A percentile compares a stretch with the other conserved stretches of the same genome.
These are phyloP conservation scores for Verticillium albo-atrum DNA, from an alignment of 2,329 filamentous ascomycete species.

Conservation along the genomic window DNA sequence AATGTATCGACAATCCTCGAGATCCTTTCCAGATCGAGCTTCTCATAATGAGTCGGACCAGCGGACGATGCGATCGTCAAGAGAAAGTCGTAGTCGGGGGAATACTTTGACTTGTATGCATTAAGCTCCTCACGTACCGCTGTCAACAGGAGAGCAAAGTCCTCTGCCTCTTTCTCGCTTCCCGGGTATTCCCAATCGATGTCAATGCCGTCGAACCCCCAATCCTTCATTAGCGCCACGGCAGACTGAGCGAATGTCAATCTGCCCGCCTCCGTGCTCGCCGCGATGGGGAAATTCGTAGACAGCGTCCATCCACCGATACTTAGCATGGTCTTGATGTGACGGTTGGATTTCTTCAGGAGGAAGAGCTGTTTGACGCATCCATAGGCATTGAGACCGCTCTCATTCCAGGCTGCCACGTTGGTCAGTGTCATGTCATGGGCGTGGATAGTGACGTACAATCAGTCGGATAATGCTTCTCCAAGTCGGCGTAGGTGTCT, in stretches of 20 bases:
- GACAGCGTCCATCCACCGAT: conserved; percentile 94
- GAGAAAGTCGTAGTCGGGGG: conserved; percentile 50
- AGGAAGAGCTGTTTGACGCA: conserved; percentile 85
- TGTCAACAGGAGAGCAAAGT: conserved; percentile 54
- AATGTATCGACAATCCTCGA: conserved; percentile 46
- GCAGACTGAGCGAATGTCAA: conserved; percentile 68
- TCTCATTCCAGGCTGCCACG: conserved; percentile 55
- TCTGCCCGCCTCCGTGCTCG: conserved; percentile 66
- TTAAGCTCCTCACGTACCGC: conserved; percentile 56
- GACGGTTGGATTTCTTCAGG: conserved; percentile 74
- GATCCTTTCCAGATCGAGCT: conserved; percentile 46
- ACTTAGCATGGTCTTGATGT: conserved; percentile 78
- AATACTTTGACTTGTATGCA: conserved; percentile 42
- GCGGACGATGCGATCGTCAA: conserved; percentile 62
- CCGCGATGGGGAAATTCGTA: conserved; percentile 70
- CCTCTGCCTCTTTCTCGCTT: conserved; percentile 41
- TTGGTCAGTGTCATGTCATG: background rate
- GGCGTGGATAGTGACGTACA: conserved; percentile 31
- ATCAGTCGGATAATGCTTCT: conserved; percentile 70
- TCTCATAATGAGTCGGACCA: conserved; percentile 57
- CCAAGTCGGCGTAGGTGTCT: conserved; percentile 64
- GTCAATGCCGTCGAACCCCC: conserved; percentile 70
- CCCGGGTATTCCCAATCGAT: conserved; percentile 64
- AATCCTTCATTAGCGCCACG: conserved; percentile 70
- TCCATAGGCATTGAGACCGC: conserved; percentile 78